Evolutionary conservation across 2,329 filamentous ascomycete species (phyloP).

Genomic region (Fusarium protoensiforme): DNA sequence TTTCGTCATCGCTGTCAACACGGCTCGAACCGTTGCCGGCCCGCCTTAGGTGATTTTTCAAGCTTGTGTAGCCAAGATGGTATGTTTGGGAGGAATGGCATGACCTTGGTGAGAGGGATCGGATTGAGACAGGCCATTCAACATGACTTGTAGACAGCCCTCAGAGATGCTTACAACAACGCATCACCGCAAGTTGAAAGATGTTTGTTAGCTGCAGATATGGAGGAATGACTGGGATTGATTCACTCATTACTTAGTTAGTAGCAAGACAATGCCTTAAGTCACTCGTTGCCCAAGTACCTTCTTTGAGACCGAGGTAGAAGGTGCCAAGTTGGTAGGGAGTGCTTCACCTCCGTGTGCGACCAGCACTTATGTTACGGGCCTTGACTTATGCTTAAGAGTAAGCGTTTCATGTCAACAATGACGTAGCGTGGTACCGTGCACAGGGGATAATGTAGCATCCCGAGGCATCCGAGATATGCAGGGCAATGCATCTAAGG

Average conservation of each 20-base stretch:
- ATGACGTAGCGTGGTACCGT: neutral
- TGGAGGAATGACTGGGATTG: neutral
- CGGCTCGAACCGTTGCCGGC: neutral
- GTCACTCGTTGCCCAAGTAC: neutral
- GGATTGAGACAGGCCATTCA: neutral
- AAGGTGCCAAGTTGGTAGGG: neutral
- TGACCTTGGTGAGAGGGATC: neutral
- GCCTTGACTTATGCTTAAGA: neutral
- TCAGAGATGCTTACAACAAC: neutral
- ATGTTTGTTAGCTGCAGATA: neutral
- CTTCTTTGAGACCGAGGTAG: neutral
- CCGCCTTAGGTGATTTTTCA: neutral
- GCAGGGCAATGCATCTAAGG: neutral
- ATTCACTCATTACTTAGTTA: neutral
- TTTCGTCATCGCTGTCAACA: neutral
- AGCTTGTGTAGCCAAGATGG: neutral
- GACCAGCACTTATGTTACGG: neutral
- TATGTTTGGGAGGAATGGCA: neutral
- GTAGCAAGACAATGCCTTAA: neutral
- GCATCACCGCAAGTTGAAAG: neutral
- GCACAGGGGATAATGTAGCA: neutral
- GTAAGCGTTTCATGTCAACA: neutral
- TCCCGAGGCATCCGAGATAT: neutral
- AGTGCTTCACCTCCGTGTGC: neutral
- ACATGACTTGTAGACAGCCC: neutral